phyloP scores from a whole-genome alignment of 75 land plant genomes.

The Gnetum montanum region DNA sequence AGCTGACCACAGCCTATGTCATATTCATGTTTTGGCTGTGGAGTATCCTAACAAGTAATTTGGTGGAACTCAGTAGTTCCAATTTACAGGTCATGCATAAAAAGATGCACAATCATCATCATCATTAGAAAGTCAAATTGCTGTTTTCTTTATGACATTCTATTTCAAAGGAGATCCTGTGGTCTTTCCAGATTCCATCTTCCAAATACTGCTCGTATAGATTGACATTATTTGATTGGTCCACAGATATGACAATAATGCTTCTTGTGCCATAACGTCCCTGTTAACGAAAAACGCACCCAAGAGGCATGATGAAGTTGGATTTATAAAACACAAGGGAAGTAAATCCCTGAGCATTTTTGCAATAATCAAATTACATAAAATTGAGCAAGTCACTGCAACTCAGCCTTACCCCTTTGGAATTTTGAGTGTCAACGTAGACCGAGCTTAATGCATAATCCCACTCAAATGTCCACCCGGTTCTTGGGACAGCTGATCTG shows the following conservation, averaged over 20 bases:
- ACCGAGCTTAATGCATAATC: slow-evolving; percentile 63
- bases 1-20: no score
- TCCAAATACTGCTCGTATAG: slow-evolving; percentile 65
- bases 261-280: slow-evolving; percentile 84
- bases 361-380: neutral
- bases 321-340: neutral
- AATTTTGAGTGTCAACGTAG: no score
- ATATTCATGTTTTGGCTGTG: no score
- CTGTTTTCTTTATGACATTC: neutral
- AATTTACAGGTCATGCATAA: no score
- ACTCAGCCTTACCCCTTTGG: slow-evolving; percentile 26
- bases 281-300: slow-evolving; percentile 16
- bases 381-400: neutral
- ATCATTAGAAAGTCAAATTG: neutral
- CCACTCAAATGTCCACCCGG: slow-evolving; percentile 42
- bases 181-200: slow-evolving; percentile 58
- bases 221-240: slow-evolving; percentile 28
- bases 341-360: neutral
- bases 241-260: slow-evolving; percentile 33
- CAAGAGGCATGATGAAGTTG: neutral
- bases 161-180: slow-evolving; percentile 34
- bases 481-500: slow-evolving; percentile 36
- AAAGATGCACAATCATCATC: no score
- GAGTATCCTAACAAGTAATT: no score
- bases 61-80: no score